phyloP scores from a whole-genome alignment of 805 yeast species.

The Candida sithepensis region DNA sequence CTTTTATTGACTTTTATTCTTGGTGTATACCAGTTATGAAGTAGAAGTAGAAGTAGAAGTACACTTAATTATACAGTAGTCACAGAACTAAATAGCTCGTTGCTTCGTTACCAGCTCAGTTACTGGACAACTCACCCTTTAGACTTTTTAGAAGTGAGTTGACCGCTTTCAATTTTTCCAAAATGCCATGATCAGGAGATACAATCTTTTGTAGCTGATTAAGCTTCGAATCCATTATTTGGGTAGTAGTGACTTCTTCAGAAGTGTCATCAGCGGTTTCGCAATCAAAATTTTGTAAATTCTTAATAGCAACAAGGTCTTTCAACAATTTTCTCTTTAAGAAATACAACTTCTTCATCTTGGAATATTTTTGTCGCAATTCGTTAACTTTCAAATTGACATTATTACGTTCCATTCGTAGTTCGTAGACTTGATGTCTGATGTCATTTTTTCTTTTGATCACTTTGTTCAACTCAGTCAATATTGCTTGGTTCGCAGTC shows the following conservation, averaged over 20 bases:
- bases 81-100: no score
- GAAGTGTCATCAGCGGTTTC: conserved; percentile 1
- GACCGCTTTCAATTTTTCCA: conserved; percentile 26
- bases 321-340: conserved; percentile 13
- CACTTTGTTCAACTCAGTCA: conserved; percentile 26
- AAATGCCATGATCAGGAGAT: conserved; percentile 25
- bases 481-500: conserved; percentile 32
- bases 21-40: not conserved
- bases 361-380: conserved; percentile 14
- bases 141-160: conserved; percentile 22
- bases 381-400: conserved; percentile 18
- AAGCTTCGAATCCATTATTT: conserved; percentile 16
- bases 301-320: conserved; percentile 11
- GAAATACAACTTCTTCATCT: conserved; percentile 14
- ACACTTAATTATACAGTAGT: no score
- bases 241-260: not conserved
- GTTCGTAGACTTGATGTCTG: conserved; percentile 27
- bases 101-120: no score
- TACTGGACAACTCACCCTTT: not conserved
- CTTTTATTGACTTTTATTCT: not conserved
- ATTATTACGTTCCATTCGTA: conserved; percentile 24
- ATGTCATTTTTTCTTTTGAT: conserved; percentile 28
- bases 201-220: conserved; percentile 14
- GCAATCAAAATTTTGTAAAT: not conserved
- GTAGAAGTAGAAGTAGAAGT: no score